Evolutionary conservation across 345 rosid genomes (phyloP), one percentile per base, ranked within the genome.

Genomic region (Aquilaria yunnanensis): DNA sequence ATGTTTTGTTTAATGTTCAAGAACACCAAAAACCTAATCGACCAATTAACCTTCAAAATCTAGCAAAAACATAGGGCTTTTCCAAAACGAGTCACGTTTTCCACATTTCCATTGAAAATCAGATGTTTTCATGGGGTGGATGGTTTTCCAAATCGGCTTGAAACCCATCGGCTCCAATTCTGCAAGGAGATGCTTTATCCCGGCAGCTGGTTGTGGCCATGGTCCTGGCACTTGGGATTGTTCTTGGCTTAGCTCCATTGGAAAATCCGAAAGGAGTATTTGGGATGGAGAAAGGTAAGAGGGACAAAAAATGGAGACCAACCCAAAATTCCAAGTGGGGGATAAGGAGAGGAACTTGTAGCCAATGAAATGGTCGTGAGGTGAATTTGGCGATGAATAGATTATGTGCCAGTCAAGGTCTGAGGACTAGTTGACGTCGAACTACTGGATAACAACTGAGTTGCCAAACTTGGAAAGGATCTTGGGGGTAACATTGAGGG

Each of bases 181-280:
- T 13, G 80, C 78, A 50, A 92, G 66, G 48, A 74, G 63, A 54
- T 87, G 88, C 14, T 77, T 76, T n/a, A 93, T 78, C 82, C 85
- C 2, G 96, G 96, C 12, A 92, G 69, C 10, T 96, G 98, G 64
- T 89, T 89, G 31, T 80, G 89, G 54, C 89, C 98, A 51, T 92
- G 92, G 70, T 87, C 97, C 2, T 61, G 71, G 32, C 56, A 75
- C 14, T 77, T 80, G 4, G 75, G 82, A 68, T 92, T 75, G 70
- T 89, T 65, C 72, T 88, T 90, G 43, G 84, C 69, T 60, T 80
- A 79, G 14, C 82, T 72, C 98, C 97, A 93, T 1, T 64, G 88
- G 80, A 93, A 93, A 83, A 93, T 84, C 74, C 98, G 85, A 80
- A 93, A 93, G 46, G 98, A 51, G 86, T 87, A 89, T 59, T 82